Percentiles rank a stretch among this genome's conserved stretches.
Evolutionary conservation across 1,139 yeast species (phyloP).

Genomic region (Protomyces lactucae-debilis): DNA sequence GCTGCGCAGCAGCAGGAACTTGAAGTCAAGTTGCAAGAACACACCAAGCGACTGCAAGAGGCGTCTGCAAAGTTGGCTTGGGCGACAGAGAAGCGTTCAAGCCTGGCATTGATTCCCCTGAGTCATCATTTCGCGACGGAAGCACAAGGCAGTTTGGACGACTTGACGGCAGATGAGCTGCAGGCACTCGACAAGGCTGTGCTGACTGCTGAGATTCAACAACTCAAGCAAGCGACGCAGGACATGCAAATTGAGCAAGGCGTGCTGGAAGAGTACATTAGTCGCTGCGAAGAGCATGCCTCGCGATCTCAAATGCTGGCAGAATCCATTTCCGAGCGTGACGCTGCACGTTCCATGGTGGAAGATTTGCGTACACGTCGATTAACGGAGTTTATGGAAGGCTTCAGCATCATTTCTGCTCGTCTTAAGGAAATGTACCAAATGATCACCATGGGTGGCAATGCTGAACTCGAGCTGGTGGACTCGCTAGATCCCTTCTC

Average conservation of each 20-base stretch:
- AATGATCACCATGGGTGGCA: slow-evolving; percentile 99
- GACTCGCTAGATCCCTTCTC: slow-evolving; percentile 97
- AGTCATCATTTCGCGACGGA: slow-evolving; percentile 32
- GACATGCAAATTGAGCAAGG: slow-evolving; percentile 66
- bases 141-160: slow-evolving; percentile 26
- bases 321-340: slow-evolving; percentile 61
- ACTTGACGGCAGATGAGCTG: slow-evolving; percentile 52
- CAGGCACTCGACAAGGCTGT: slow-evolving; percentile 48
- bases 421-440: slow-evolving; percentile 95
- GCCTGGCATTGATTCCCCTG: slow-evolving; percentile 33
- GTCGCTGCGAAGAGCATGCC: slow-evolving; percentile 59
- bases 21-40: slow-evolving; percentile 59
- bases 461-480: slow-evolving; percentile 92
- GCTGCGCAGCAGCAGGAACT: slow-evolving; percentile 68
- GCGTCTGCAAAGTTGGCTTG: slow-evolving; percentile 40
- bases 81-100: slow-evolving; percentile 35
- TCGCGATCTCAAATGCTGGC: slow-evolving; percentile 63
- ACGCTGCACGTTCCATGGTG: slow-evolving; percentile 55
- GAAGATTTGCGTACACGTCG: slow-evolving; percentile 72
- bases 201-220: slow-evolving; percentile 52
- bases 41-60: slow-evolving; percentile 46
- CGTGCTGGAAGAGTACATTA: slow-evolving; percentile 69
- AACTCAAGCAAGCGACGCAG: slow-evolving; percentile 54
- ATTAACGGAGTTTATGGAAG: slow-evolving; percentile 86
- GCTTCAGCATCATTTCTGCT: slow-evolving; percentile 78